Conservation (phyloP, 768 basidiomycete genomes). For the Mycena olivaceomarginata region DNA sequence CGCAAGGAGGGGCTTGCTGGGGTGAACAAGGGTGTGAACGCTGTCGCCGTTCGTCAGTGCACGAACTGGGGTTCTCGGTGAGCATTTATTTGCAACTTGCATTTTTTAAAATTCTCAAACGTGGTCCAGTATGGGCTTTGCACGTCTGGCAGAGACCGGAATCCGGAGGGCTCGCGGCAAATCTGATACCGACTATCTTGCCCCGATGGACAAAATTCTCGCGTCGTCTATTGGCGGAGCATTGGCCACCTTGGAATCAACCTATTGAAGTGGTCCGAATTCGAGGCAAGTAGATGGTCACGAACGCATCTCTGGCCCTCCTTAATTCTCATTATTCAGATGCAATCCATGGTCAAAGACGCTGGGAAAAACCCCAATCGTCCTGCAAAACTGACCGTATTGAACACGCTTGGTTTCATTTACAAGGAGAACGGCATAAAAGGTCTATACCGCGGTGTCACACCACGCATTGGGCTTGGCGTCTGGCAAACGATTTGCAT, state of each 20-base stretch:
- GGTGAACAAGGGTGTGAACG: constrained; percentile 99
- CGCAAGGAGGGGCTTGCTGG: constrained; percentile 94
- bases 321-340: constrained; percentile 66
- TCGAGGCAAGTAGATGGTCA: constrained; percentile 78
- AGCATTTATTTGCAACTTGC: constrained; percentile 47
- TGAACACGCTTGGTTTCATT: constrained; percentile 95
- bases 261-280: constrained; percentile 98
- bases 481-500: constrained; percentile 99
- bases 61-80: constrained; percentile 96
- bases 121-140: constrained; percentile 90
- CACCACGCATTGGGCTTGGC: constrained; percentile 96
- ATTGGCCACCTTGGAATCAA: constrained; percentile 99
- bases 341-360: constrained; percentile 98
- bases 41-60: constrained; percentile 93
- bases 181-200: constrained; percentile 82
- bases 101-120: constrained; percentile 31
- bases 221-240: constrained; percentile 95
- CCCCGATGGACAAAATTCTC: constrained; percentile 90
- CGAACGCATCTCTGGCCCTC: not conserved
- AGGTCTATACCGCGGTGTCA: constrained; percentile 97
- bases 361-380: constrained; percentile 82
- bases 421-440: constrained; percentile 98
- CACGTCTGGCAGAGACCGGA: constrained; percentile 89
- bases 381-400: constrained; percentile 93
- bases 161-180: constrained; percentile 90